Evolutionary conservation across 331 rosid genomes (phyloP).

Genomic region (Dryas integrifolia): DNA sequence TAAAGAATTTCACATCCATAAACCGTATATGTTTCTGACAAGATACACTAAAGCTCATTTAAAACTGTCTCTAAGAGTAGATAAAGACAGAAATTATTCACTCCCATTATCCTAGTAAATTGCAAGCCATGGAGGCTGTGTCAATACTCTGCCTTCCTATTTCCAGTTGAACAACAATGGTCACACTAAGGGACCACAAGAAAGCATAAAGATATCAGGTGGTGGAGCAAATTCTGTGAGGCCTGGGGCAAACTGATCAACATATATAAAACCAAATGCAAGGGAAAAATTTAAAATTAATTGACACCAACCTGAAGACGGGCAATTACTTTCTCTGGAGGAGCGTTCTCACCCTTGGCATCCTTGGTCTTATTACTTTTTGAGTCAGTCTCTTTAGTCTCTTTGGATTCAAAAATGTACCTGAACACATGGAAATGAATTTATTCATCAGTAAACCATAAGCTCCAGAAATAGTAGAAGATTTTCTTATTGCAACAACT

Average conservation of each 20-base stretch:
- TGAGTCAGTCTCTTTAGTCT: conserved; percentile 44
- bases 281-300: background rate
- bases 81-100: background rate
- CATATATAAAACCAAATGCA: conserved; percentile 10
- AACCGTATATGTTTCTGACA: background rate
- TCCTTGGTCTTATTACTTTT: conserved; percentile 53
- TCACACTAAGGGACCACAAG: background rate
- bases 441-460: conserved; percentile 19
- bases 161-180: background rate
- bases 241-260: conserved; percentile 3
- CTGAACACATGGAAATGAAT: conserved; percentile 34
- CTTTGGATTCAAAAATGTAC: conserved; percentile 81
- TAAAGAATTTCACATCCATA: background rate
- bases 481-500: conserved; percentile 2
- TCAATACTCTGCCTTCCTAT: background rate
- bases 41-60: background rate
- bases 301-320: conserved; percentile 76
- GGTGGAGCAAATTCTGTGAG: background rate
- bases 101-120: background rate
- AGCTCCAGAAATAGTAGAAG: background rate
- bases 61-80: background rate
- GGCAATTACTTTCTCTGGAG: conserved; percentile 50
- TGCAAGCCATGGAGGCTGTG: background rate
- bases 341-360: conserved; percentile 38
- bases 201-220: background rate